A percentile compares a stretch with the other conserved stretches of the same genome.
Conservation (phyloP, 768 basidiomycete genomes). For the Tulasnella sp. region DNA sequence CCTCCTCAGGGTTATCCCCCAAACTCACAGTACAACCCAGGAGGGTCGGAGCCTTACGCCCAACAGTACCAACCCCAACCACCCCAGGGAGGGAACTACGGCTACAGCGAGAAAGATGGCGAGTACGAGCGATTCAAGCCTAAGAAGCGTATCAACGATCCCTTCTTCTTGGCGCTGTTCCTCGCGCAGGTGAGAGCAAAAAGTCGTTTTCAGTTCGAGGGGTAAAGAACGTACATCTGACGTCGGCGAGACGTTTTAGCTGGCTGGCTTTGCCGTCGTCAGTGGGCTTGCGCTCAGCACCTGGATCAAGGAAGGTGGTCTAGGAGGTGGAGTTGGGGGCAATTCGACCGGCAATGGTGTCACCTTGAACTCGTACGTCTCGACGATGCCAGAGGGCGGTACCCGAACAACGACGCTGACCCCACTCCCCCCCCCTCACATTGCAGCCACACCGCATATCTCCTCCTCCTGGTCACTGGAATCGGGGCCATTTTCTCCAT, state of each 20-base stretch:
- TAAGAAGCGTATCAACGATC: constrained; percentile 35
- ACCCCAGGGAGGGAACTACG: constrained; percentile 44
- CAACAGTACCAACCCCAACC: constrained; percentile 16
- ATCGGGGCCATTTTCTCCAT: constrained; percentile 63
- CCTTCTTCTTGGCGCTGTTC: constrained; percentile 45
- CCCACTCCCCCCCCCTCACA: not conserved
- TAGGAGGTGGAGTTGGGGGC: constrained; percentile 63
- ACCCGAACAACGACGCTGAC: not conserved
- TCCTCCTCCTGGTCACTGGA: constrained; percentile 69
- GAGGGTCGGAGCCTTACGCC: constrained; percentile 22
- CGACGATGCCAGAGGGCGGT: not conserved
- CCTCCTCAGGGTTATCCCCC: not conserved
- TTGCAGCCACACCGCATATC: constrained; percentile 63
- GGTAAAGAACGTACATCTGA: not conserved
- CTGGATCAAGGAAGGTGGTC: constrained; percentile 61
- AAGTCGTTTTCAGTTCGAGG: not conserved
- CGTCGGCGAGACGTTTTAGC: constrained; percentile 37
- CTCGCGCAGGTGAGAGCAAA: constrained; percentile 54
- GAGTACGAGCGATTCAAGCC: constrained; percentile 61
- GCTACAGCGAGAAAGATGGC: constrained; percentile 59
- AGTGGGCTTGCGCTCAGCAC: constrained; percentile 60
- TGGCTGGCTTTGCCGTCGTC: constrained; percentile 63
- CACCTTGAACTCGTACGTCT: constrained; percentile 60
- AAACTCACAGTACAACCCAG: constrained; percentile 12
- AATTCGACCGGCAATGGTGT: constrained; percentile 52